Evolutionary conservation across 352 stramenopile species (phyloP).

Genomic region (Blastocystis sp.): DNA sequence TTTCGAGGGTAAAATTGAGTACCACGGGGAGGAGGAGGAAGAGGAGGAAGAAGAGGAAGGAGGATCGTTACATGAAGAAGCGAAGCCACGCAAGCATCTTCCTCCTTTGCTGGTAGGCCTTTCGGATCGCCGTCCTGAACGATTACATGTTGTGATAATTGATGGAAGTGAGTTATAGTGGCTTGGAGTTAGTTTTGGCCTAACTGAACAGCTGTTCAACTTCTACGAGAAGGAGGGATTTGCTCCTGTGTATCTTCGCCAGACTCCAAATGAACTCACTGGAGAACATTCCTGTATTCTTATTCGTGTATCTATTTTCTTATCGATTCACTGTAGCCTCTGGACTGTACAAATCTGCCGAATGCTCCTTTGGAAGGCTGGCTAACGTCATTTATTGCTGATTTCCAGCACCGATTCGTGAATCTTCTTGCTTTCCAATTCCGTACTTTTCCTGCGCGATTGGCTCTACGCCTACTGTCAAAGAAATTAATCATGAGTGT

Average conservation of each 20-base stretch:
- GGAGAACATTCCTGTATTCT: slow-evolving; percentile 94
- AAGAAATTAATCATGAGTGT: slow-evolving; percentile 67
- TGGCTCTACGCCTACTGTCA: slow-evolving; percentile 83
- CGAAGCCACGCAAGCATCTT: slow-evolving; percentile 87
- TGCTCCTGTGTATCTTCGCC: slow-evolving; percentile 90
- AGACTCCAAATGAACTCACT: slow-evolving; percentile 98
- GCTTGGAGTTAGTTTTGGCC: slow-evolving; percentile 93
- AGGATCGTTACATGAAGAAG: slow-evolving; percentile 64
- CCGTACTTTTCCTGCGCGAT: slow-evolving; percentile 77
- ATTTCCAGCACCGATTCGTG: slow-evolving; percentile 86
- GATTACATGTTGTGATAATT: slow-evolving; percentile 74
- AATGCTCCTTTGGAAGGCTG: slow-evolving; percentile 78
- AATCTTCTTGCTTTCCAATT: slow-evolving; percentile 87
- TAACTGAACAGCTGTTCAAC: slow-evolving; percentile 89
- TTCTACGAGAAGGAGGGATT: slow-evolving; percentile 91
- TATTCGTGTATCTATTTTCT: slow-evolving; percentile 68
- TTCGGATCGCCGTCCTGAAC: slow-evolving; percentile 83
- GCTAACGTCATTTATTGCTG: slow-evolving; percentile 83
- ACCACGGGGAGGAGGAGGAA: slow-evolving; percentile 66
- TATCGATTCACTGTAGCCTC: slow-evolving; percentile 66
- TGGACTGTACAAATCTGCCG: slow-evolving; percentile 72
- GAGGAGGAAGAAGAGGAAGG: slow-evolving; percentile 64
- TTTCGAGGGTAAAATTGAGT: slow-evolving; percentile 86
- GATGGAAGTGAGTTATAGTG: slow-evolving; percentile 68
- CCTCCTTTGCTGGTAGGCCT: slow-evolving; percentile 89